These are phyloP conservation scores for Strobilomyces dryophilus DNA, from an alignment of 768 basidiomycete genomes.

Conservation along the genomic window DNA sequence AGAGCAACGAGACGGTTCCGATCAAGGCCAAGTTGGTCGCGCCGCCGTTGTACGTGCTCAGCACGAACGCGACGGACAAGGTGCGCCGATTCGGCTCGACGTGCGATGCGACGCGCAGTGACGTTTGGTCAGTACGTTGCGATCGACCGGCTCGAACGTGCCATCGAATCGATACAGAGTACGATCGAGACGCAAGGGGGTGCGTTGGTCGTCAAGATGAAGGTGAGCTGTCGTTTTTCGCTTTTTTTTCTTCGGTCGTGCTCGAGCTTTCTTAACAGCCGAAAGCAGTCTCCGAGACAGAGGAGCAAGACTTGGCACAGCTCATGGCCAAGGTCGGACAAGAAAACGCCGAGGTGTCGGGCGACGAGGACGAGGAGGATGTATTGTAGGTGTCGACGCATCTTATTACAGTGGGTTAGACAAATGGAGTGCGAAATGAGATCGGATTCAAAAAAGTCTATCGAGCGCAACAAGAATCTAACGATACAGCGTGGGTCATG, in stretches of 20 bases:
- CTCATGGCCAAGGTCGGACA: constrained; percentile 93
- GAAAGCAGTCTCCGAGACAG: constrained; percentile 95
- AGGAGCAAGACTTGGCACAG: constrained; percentile 95
- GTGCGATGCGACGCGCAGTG: neutral
- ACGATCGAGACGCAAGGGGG: constrained; percentile 86
- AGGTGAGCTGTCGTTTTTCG: constrained; percentile 42
- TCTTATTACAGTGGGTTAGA: too few species aligned
- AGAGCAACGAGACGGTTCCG: constrained; percentile 85
- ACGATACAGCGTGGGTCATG: neutral
- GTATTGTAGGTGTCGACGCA: constrained; percentile 3
- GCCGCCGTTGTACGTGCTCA: constrained; percentile 92
- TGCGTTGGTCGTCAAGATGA: constrained; percentile 91
- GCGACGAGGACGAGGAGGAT: constrained; percentile 86
- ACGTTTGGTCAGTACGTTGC: constrained; percentile 58
- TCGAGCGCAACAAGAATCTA: neutral
- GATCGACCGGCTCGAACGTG: constrained; percentile 89
- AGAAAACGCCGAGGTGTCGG: constrained; percentile 95
- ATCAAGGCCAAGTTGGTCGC: constrained; percentile 98
- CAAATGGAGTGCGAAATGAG: too few species aligned
- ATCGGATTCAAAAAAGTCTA: neutral
- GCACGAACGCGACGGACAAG: constrained; percentile 97
- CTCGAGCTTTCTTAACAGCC: constrained; percentile 48
- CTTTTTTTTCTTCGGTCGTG: too few species aligned
- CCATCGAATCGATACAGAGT: constrained; percentile 84
- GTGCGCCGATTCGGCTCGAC: constrained; percentile 31